Evolutionary conservation across 2,329 filamentous ascomycete genomes (phyloP), one percentile per base, ranked within the genome.

Genomic region (Celoporthe dispersa): DNA sequence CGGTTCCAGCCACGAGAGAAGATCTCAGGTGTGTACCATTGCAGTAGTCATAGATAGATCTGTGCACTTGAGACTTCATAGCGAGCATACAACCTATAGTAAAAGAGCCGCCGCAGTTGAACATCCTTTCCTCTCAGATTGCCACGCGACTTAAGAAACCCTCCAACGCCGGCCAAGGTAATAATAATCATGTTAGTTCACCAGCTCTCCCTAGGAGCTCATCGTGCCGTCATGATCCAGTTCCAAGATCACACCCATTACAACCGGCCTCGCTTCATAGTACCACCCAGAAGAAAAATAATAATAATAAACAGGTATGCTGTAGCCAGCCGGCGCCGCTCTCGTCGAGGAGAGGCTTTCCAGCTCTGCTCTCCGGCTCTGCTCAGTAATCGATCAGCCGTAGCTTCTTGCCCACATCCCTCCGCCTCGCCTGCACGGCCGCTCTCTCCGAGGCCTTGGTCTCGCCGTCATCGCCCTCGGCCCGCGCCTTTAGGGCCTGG

Each of bases 401-500:
- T 78, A 94, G 77, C 80, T 92, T 92, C 85, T 93, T 91, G 44
- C 92, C 92, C 9, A 94, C 87, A 72, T 93, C 90, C 74, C 91
- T 84, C 72, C 91, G 84, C 70, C 85, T 80, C 8, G 86, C 86
- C 70, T 85, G 83, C 59, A 87, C 86, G 5, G 86, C 86, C 14
- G 89, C 89, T 69, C 88, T 84, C 75, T 91, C 89, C 60, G 85
- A 86, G 1, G 85, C 79, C 74, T 86, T 88, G 12, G 81, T 81
- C 72, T 89, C 86, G 59, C 80, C 83, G 2, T 81, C 76, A 67
- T 88, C 86, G 4, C 82, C 84, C 69, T 89, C 85, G 22, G 87
- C 86, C 65, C 91, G 87, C 2, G 91, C 91, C 78, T 94, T 94
- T 70, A 97, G 88, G 1, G 94, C 94, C 79, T 97, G 93, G 33